Evolutionary conservation across 2,329 filamentous ascomycete genomes (phyloP), one percentile per base, ranked within the genome.

Genomic region (Epichloe brachyelytri): DNA sequence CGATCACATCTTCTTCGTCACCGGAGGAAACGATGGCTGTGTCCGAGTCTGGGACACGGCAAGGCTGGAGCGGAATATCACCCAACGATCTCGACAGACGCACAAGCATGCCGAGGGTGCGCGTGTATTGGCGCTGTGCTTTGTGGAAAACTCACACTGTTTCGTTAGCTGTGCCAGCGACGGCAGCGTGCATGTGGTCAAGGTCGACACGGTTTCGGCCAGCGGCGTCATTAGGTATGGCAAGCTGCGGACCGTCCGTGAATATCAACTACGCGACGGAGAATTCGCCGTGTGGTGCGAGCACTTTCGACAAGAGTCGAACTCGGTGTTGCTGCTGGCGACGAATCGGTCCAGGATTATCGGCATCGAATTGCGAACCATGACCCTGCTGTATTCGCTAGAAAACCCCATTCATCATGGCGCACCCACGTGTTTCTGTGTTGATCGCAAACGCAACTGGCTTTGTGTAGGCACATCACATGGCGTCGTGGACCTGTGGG

Each of bases 41-140:
- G 87, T 96, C 51, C 95, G 88, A 62, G 78, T 98, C 5, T 98
- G 93, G 93, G 93, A 98, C 68, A 85, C 88, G 26, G 83, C 82
- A 26, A 79, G 93, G 22, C 75, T 98, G 6, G 93, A 98, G 68
- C 85, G 89, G 43, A 97, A 96, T 63, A 81, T 97, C 47, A 85
- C 87, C 0, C 86, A 95, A 60, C 81, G 89, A 43, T 89, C 93
- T 30, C 79, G 91, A 20, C 87, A 94, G 62, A 94, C 87, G 0
- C 85, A 96, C 68, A 83, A 77, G 52, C 87, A 96, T 59, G 78
- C 77, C 0, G 68, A 78, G 1, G 85, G 83, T 2, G 78, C 83
- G 0, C 85, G 80, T 53, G 85, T 97, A 2, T 82, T 88, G 33
- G 83, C 87, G 14, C 67, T 98, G 20, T 90, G 88, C 58, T 97